A percentile compares a stretch with the other conserved stretches of the same genome.
Evolutionary conservation across 2,329 filamentous ascomycete genomes (phyloP).

Genomic region (Sporothrix brasiliensis): DNA sequence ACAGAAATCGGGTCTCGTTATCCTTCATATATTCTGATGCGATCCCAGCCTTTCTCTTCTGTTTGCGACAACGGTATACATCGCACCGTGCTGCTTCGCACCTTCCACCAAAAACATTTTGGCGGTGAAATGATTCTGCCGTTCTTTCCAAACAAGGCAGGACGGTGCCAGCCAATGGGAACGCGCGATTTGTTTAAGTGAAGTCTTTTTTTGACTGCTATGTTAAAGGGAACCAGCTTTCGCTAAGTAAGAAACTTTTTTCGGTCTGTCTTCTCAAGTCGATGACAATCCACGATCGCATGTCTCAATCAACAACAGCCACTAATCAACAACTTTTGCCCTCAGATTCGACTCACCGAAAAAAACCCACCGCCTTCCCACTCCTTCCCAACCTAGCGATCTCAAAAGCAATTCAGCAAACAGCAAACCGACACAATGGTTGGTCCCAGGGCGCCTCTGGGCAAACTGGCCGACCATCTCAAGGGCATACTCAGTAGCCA

Average conservation of each 20-base stretch:
- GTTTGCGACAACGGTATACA: not conserved
- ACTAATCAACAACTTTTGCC: not conserved
- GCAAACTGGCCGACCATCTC: constrained; percentile 41
- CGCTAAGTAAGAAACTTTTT: constrained; percentile 14
- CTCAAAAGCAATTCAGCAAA: not conserved
- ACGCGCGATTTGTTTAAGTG: constrained; percentile 24
- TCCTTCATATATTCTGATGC: not conserved
- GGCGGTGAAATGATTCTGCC: constrained; percentile 36
- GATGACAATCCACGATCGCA: not conserved
- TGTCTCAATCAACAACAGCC: not conserved
- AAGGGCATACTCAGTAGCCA: constrained; percentile 34
- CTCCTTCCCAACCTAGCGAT: not conserved
- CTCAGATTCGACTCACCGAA: not conserved
- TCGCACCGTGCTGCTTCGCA: constrained; percentile 23
- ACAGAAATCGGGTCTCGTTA: not conserved
- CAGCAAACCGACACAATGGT: constrained; percentile 30
- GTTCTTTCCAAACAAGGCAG: constrained; percentile 22
- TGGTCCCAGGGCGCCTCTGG: constrained; percentile 40
- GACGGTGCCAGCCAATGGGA: constrained; percentile 30
- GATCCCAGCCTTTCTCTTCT: not conserved
- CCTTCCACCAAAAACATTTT: constrained; percentile 28
- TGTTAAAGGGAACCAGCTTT: not conserved
- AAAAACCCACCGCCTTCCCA: not conserved
- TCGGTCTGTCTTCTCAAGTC: not conserved
- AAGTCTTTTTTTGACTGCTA: constrained; percentile 20